Base-by-base conservation (phyloP, 2,329 filamentous ascomycete species). In the Trichoderma simmonsii region DNA sequence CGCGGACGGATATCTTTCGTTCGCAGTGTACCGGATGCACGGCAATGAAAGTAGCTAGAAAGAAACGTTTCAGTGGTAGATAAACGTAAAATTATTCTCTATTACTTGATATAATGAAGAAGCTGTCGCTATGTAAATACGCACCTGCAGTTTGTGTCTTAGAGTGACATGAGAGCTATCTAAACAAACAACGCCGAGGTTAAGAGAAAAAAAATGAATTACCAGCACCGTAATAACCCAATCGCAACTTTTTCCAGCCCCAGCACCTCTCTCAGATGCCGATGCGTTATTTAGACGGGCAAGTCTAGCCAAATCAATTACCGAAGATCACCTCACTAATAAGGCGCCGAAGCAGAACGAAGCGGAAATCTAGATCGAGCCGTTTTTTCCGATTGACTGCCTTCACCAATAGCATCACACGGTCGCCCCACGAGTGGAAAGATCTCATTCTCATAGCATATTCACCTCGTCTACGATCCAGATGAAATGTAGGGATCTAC, bases 161-260 rank as follows among this genome's bases (percentile, higher is more conserved):
- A 54, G 48, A 54, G n/a, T 21, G 48, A 24, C 48, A 54, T 11
- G 2, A 54, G n/a, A 51, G n/a, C 43, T 51, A 43, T n/a, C 39
- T 43, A 3, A 28, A 30, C 18, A 32, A 59, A 28, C 26, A 54
- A 11, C 21, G 21, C 76, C 36, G 82, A 79, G 0, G 81, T 81
- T 6, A 81, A 71, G 3, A 82, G 59, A 18, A 7, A 39, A 39
- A n/a, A 18, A 39, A 8, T 21, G 48, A 54, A 54, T 24, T 24
- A 54, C 11, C 21, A 54, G 21, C 9, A 51, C 43, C 18, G n/a
- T 12, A 51, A 51, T 4, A 21, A 51, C 21, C n/a, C 28, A 32
- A 59, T 30, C 15, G 26, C 15, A 21, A 14, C n/a, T 30, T n/a
- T 12, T 21, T 11, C n/a, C 48, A 57, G 21, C 30, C 6, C 34